A percentile compares a stretch with the other conserved stretches of the same genome.
Evolutionary conservation across 441 rosid genomes (phyloP).

Genomic region (Gossypium lobatum): DNA sequence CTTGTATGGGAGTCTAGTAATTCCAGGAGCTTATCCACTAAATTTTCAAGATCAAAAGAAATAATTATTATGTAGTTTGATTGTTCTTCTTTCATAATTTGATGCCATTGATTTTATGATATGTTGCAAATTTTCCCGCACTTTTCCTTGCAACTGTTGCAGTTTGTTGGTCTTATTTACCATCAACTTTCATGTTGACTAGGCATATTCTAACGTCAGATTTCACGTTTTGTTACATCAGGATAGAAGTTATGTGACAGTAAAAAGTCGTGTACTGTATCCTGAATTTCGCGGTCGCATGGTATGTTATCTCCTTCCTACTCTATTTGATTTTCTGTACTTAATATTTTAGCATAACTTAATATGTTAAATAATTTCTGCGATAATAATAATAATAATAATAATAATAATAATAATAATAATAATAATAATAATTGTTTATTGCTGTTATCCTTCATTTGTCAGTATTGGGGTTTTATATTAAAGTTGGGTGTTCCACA

Average conservation of each 20-base stretch:
- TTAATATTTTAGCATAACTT: neutral
- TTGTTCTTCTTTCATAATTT: conserved; percentile 2
- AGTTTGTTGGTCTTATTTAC: conserved; percentile 3
- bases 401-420: neutral
- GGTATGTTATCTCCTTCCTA: conserved; percentile 47
- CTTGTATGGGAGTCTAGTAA: neutral
- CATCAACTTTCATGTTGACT: conserved; percentile 16
- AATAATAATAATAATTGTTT: neutral
- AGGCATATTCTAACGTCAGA: conserved; percentile 18
- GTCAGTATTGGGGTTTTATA: neutral
- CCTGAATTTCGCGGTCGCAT: conserved; percentile 99
- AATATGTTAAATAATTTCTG: neutral
- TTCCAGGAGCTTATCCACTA: neutral
- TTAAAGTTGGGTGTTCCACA: neutral
- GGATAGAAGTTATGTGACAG: conserved; percentile 87
- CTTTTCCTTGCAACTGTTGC: neutral
- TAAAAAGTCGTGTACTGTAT: conserved; percentile 58
- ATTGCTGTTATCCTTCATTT: neutral
- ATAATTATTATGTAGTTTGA: neutral
- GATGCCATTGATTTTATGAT: neutral
- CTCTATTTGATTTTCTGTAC: neutral
- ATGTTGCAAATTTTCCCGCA: neutral
- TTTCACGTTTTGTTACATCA: conserved; percentile 29
- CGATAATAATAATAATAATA: too few species aligned
- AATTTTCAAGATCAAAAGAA: neutral